Evolutionary conservation across 1,284 basidiomycete genomes (phyloP).

Genomic region (Tilletia walkeri): DNA sequence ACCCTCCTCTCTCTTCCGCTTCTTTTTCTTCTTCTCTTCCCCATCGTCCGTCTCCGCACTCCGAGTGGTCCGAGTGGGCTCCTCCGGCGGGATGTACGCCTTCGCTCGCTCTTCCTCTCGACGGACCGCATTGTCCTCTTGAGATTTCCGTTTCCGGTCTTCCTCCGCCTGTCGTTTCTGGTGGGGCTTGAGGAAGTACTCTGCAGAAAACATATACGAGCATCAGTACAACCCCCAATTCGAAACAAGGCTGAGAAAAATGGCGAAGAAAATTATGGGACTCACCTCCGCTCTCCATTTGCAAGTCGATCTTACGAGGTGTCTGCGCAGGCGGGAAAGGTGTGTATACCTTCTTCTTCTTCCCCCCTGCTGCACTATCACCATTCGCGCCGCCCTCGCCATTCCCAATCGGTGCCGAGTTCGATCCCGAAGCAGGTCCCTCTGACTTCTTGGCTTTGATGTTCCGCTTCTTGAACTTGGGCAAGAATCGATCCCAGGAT

Average conservation of each 20-base stretch:
- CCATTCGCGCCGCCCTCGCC: constrained; percentile 16
- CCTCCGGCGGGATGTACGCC: constrained; percentile 51
- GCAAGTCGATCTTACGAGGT: constrained; percentile 90
- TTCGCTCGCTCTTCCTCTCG: constrained; percentile 33
- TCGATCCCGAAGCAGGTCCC: constrained; percentile 24
- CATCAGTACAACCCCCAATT: background rate
- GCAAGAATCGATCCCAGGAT: constrained; percentile 96
- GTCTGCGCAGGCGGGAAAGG: constrained; percentile 95
- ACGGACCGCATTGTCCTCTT: constrained; percentile 65
- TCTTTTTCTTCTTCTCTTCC: constrained; percentile 30
- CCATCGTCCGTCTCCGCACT: constrained; percentile 35
- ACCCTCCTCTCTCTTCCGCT: constrained; percentile 17
- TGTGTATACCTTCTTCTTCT: constrained; percentile 91
- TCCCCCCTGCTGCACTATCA: background rate
- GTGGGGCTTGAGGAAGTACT: constrained; percentile 90
- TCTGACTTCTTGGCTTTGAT: constrained; percentile 66
- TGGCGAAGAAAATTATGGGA: background rate
- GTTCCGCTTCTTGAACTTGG: constrained; percentile 90
- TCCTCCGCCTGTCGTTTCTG: constrained; percentile 61
- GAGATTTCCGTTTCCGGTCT: constrained; percentile 64
- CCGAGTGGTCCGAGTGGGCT: constrained; percentile 21
- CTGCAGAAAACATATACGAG: constrained; percentile 54
- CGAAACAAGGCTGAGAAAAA: background rate
- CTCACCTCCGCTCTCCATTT: constrained; percentile 76
- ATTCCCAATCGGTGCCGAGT: constrained; percentile 17